phyloP scores from a whole-genome alignment of 2,329 filamentous ascomycete species.

The Phyllosticta citrichinensis region DNA sequence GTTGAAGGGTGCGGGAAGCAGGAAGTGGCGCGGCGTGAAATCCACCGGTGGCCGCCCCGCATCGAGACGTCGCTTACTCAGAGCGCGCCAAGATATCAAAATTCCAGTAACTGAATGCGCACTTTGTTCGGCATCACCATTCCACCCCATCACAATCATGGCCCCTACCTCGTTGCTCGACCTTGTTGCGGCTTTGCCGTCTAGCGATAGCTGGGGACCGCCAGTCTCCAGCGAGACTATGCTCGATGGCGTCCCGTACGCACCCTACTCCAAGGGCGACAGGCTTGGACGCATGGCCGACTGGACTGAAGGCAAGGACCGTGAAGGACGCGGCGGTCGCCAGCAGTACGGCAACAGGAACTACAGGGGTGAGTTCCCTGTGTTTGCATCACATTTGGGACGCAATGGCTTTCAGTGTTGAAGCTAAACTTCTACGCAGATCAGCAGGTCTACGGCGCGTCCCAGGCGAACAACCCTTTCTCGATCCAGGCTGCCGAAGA shows the following conservation, averaged over 20 bases:
- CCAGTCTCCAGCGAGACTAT: slow-evolving; percentile 74
- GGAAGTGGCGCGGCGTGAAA: not conserved
- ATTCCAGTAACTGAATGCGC: slow-evolving; percentile 4
- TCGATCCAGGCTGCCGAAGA: slow-evolving; percentile 87
- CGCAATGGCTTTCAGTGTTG: not conserved
- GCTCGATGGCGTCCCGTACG: slow-evolving; percentile 90
- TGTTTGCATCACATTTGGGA: not conserved
- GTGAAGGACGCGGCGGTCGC: slow-evolving; percentile 62
- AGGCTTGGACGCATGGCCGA: slow-evolving; percentile 98
- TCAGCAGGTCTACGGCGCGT: slow-evolving; percentile 93
- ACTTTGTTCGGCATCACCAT: slow-evolving; percentile 4
- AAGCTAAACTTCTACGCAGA: slow-evolving; percentile 45
- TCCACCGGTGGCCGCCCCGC: not conserved
- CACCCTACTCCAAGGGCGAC: slow-evolving; percentile 96
- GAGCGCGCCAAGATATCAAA: slow-evolving; percentile 10
- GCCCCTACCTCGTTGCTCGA: slow-evolving; percentile 38
- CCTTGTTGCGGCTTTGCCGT: slow-evolving; percentile 37
- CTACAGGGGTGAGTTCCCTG: slow-evolving; percentile 61
- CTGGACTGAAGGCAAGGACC: slow-evolving; percentile 88
- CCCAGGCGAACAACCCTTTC: slow-evolving; percentile 67
- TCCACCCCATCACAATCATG: slow-evolving; percentile 24
- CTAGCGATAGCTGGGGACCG: slow-evolving; percentile 63
- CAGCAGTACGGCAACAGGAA: slow-evolving; percentile 79
- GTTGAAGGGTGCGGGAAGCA: not conserved
- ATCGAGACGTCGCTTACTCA: slow-evolving; percentile 8